These are phyloP conservation scores for Phaffomyces opuntiae DNA, from an alignment of 805 yeast genomes.

Conservation along the genomic window DNA sequence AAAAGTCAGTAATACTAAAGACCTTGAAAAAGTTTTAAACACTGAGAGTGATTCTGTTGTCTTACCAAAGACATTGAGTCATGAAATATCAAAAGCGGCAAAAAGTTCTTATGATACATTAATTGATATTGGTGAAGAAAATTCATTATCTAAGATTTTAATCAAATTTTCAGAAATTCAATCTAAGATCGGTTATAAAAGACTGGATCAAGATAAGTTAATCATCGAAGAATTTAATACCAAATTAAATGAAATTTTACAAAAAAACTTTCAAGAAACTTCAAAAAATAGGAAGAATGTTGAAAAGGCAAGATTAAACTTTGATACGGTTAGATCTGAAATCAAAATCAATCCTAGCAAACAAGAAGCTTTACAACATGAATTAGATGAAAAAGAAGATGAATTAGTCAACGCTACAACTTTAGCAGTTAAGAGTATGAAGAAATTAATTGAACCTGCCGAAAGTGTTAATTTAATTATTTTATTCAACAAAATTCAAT, in stretches of 20 bases:
- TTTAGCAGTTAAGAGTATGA: slow-evolving; percentile 73
- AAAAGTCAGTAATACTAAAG: slow-evolving; percentile 59
- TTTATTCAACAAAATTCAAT: slow-evolving; percentile 62
- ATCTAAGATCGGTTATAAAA: slow-evolving; percentile 56
- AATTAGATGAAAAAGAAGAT: slow-evolving; percentile 51
- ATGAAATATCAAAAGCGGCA: slow-evolving; percentile 57
- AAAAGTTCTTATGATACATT: slow-evolving; percentile 42
- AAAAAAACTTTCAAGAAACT: slow-evolving; percentile 55
- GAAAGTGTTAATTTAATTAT: slow-evolving; percentile 58
- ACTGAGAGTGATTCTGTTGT: slow-evolving; percentile 4
- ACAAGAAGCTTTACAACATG: slow-evolving; percentile 14
- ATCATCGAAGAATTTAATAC: slow-evolving; percentile 53
- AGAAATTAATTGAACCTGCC: slow-evolving; percentile 59
- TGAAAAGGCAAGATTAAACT: slow-evolving; percentile 59
- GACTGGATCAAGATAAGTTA: slow-evolving; percentile 63
- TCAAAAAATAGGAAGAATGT: slow-evolving; percentile 58
- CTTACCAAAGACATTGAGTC: slow-evolving; percentile 67
- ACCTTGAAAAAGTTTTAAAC: slow-evolving; percentile 38
- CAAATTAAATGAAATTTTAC: slow-evolving; percentile 44
- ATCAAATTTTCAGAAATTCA: slow-evolving; percentile 49
- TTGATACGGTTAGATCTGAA: slow-evolving; percentile 64
- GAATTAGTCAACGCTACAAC: slow-evolving; percentile 76
- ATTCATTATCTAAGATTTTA: slow-evolving; percentile 18
- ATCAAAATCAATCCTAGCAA: slow-evolving; percentile 26
- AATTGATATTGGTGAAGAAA: slow-evolving; percentile 24